A percentile compares a stretch with the other conserved stretches of the same genome.
phyloP scores from a whole-genome alignment of 306 rosid species.

The Cicer yamashitae region DNA sequence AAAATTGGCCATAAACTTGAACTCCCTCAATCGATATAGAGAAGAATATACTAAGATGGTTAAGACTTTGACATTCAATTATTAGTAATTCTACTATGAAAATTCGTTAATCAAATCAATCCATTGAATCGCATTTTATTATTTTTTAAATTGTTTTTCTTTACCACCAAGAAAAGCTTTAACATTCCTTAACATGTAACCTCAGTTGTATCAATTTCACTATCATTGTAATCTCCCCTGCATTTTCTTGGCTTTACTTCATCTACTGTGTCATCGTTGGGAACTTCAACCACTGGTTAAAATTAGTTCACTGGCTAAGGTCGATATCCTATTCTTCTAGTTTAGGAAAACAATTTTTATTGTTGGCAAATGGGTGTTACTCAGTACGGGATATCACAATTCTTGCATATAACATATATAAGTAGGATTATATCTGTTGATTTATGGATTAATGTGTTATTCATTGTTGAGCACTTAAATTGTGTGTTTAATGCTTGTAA shows the following conservation, averaged over 20 bases:
- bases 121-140: constrained; percentile 28
- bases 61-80: constrained; percentile 51
- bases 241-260: constrained; percentile 67
- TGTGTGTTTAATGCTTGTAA: no score
- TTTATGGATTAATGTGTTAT: no score
- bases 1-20: constrained; percentile 38
- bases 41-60: constrained; percentile 38
- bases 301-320: constrained; percentile 41
- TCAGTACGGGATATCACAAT: no score
- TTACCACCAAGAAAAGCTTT: constrained; percentile 22
- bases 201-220: constrained; percentile 71
- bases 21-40: constrained; percentile 28
- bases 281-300: constrained; percentile 46
- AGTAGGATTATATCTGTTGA: no score
- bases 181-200: constrained; percentile 59
- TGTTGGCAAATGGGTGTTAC: constrained; percentile 49
- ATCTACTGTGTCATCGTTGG: constrained; percentile 38
- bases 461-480: no score
- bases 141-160: constrained; percentile 33
- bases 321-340: constrained; percentile 60
- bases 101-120: constrained; percentile 25
- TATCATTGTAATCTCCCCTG: constrained; percentile 95
- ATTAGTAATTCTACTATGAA: constrained; percentile 32
- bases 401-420: no score
- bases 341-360: constrained; percentile 40